Evolutionary conservation across 2,329 filamentous ascomycete genomes (phyloP), one percentile per base, ranked within the genome.

Genomic region (Cercospora canescens): DNA sequence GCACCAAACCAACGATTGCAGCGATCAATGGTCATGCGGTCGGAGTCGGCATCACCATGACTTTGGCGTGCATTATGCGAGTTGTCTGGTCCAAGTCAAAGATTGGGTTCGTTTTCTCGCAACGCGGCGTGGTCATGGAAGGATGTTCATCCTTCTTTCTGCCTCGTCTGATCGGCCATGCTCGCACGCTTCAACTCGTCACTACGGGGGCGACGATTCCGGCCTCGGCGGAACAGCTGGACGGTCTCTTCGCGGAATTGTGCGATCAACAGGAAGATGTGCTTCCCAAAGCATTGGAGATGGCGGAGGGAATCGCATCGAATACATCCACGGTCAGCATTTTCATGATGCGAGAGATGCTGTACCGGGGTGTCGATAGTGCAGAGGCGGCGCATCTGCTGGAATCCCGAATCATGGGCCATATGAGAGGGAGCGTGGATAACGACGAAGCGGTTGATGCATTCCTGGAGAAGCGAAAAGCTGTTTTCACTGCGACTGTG

Each of bases 41-140:
- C 4, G 69, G 69, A 12, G 67, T 71, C 12, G 69, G 69, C 12
- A 71, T 71, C 32, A 71, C 69, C 9, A 71, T 71, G 69, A 71
- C 69, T 5, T 35, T 71, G 11, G 62, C 69, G 32, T 63, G 62
- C 24, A 64, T 66, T 1, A 66, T 71, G 60, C 67, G 69, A 4
- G 26, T 69, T 18, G 69, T 65, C 21, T 71, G 67, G 67, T 69
- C 67, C 4, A 63, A 56, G 24, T 67, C 69, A 48, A 71, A 71
- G 52, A 67, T 71, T 35, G 69, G 69, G 6, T 71, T 71, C 48
- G 69, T 71, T 52, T 71, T 71, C 65, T 66, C 65, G 16, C 67
- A 69, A 39, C 67, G 69, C 16, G 69, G 67, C 9, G 64, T 71
- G 4, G 62, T 71, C 7, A 69, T 65, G 35, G 69, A 71, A 59